Conservation (phyloP, 306 rosid genomes). For the Benincasa hispida region DNA sequence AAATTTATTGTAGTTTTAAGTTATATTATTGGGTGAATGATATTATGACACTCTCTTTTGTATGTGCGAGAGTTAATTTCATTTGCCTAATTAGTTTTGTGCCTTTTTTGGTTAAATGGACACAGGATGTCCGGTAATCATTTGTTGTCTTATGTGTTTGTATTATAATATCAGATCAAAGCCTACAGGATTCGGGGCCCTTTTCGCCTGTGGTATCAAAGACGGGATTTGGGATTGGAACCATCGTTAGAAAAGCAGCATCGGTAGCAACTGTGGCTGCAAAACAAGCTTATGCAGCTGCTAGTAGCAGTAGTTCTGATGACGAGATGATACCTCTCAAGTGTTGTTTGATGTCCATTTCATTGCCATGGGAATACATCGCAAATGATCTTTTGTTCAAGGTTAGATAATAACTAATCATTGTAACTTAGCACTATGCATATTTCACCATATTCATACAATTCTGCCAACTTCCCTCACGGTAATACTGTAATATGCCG, state of each 20-base stretch:
- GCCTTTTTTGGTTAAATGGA: not conserved
- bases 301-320: constrained; percentile 44
- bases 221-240: constrained; percentile 69
- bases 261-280: constrained; percentile 82
- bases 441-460: not conserved
- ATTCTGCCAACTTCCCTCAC: not conserved
- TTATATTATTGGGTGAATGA: not conserved
- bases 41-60: not conserved
- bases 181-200: constrained; percentile 65
- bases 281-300: constrained; percentile 82
- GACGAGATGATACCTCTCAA: constrained; percentile 82
- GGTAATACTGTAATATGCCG: not conserved
- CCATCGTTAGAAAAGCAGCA: constrained; percentile 79
- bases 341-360: constrained; percentile 89
- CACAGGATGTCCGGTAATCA: not conserved
- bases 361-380: constrained; percentile 94
- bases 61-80: not conserved
- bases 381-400: constrained; percentile 86
- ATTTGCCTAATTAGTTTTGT: not conserved
- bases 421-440: not conserved
- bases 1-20: not conserved
- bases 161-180: constrained; percentile 62
- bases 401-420: constrained; percentile 34
- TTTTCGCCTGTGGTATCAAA: constrained; percentile 72
- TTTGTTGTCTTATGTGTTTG: constrained; percentile 19